phyloP scores from a whole-genome alignment of 2,329 filamentous ascomycete genomes.

The Claviceps arundinis region DNA sequence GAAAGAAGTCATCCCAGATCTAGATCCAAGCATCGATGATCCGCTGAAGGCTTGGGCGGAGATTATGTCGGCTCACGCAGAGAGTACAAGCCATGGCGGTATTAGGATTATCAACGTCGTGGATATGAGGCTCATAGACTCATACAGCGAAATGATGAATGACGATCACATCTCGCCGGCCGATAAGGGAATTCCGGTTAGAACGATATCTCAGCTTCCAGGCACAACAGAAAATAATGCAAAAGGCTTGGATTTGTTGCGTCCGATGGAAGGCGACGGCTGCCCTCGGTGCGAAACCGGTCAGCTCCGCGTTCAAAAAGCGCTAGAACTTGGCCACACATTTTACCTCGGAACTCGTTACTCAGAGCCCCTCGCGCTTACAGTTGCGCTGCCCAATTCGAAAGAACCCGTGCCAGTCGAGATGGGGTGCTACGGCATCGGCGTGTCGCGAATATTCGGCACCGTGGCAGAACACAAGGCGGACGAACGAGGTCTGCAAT shows the following conservation, averaged over 20 bases:
- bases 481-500: conserved; percentile 65
- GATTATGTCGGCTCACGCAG: conserved; percentile 13
- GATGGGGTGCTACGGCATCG: conserved; percentile 97
- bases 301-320: conserved; percentile 50
- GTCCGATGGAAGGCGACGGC: conserved; percentile 50
- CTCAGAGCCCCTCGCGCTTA: conserved; percentile 57
- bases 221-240: conserved; percentile 13
- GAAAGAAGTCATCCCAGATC: conserved; percentile 49
- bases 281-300: conserved; percentile 60
- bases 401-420: conserved; percentile 44
- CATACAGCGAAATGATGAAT: conserved; percentile 12
- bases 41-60: conserved; percentile 38
- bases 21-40: conserved; percentile 60
- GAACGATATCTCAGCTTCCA: background rate
- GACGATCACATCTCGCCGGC: conserved; percentile 15
- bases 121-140: conserved; percentile 17
- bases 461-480: conserved; percentile 67
- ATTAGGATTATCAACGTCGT: conserved; percentile 21
- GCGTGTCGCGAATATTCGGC: conserved; percentile 78
- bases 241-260: conserved; percentile 45
- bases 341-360: conserved; percentile 90
- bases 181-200: conserved; percentile 2
- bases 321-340: conserved; percentile 87
- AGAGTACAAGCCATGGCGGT: background rate
- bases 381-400: conserved; percentile 30